Base-by-base conservation (phyloP, 768 basidiomycete genomes). In the Tulasnella sp. region DNA sequence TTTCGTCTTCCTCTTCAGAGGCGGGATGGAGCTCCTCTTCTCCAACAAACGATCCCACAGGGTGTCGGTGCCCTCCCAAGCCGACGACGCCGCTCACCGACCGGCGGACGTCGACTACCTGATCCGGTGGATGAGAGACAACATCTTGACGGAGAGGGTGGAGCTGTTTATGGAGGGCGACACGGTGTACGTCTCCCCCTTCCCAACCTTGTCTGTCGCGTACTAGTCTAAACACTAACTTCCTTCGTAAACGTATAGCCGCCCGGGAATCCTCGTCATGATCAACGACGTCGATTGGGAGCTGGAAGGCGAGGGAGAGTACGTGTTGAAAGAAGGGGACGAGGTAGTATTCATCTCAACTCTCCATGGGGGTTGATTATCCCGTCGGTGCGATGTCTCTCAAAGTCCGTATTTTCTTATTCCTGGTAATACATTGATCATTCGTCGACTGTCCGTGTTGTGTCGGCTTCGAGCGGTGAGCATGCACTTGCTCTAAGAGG, bases 251-350 rank as follows among this genome's bases (percentile, higher is more conserved):
- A n/a, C 16, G 9, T 12, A 19, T 77, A 96, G 97, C 42, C 94
- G 97, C 9, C 97, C 97, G 0, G 97, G 97, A 0, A 97, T 99
- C 41, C 83, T 99, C 3, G 96, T 98, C 3, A 83, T 99, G n/a
- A 87, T 99, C 69, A 98, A 98, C 77, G 92, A 96, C 76, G 92
- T 92, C 1, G 96, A 98, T 77, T 98, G 96, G 96, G 95, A 98
- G 80, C 83, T 98, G 6, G 96, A 98, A 79, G 94, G 94, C 39
- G 96, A 98, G 79, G 89, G 92, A 26, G 89, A 91, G 6, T 97
- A 96, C 78, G 83, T 81, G 74, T 81, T 98, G 72, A 82, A 90
- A 78, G 82, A 88, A 37, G 84, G 86, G 0, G 97, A 99, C 78
- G 92, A 95, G 81, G 86, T 98, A 74, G 93, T 98, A 17, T 96